A percentile compares a stretch with the other conserved stretches of the same genome.
These are phyloP conservation scores for Sporothrix dimorphospora DNA, from an alignment of 2,329 filamentous ascomycete species.

Conservation along the genomic window DNA sequence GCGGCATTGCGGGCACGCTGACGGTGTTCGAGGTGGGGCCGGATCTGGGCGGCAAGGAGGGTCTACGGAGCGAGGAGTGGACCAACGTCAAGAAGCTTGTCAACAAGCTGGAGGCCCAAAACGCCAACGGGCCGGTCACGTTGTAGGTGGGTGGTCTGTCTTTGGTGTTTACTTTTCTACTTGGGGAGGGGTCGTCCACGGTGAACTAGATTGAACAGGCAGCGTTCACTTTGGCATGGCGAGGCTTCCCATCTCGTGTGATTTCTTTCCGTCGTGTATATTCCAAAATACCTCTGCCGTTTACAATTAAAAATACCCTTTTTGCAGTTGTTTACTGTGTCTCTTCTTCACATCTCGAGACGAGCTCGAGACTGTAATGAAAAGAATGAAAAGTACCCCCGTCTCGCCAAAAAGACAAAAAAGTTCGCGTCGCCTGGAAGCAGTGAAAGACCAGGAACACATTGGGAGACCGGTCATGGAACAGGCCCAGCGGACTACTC, in stretches of 20 bases:
- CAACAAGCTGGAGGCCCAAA: constrained; percentile 68
- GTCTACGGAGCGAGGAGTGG: constrained; percentile 87
- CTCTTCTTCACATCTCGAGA: constrained; percentile 60
- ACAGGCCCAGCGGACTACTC: constrained; percentile 69
- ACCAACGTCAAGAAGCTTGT: constrained; percentile 88
- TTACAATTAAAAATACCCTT: constrained; percentile 28
- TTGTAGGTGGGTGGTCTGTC: not conserved
- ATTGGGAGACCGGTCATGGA: constrained; percentile 59
- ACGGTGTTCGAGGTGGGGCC: constrained; percentile 91
- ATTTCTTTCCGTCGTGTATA: constrained; percentile 4
- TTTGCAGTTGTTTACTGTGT: not conserved
- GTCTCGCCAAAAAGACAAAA: constrained; percentile 34
- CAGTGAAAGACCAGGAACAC: constrained; percentile 78
- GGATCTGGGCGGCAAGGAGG: constrained; percentile 82
- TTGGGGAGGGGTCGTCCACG: not conserved
- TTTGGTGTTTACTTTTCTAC: not conserved
- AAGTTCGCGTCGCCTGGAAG: constrained; percentile 68
- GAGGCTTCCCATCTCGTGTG: not conserved
- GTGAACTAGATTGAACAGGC: constrained; percentile 19
- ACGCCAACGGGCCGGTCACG: constrained; percentile 48
- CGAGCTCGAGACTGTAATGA: constrained; percentile 59
- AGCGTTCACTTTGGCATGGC: constrained; percentile 18
- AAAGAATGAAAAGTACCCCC: constrained; percentile 45
- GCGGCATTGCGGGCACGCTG: constrained; percentile 86
- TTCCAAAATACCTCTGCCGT: constrained; percentile 19